phyloP scores from a whole-genome alignment of 1,284 basidiomycete genomes.

The Sporisorium exsertum region DNA sequence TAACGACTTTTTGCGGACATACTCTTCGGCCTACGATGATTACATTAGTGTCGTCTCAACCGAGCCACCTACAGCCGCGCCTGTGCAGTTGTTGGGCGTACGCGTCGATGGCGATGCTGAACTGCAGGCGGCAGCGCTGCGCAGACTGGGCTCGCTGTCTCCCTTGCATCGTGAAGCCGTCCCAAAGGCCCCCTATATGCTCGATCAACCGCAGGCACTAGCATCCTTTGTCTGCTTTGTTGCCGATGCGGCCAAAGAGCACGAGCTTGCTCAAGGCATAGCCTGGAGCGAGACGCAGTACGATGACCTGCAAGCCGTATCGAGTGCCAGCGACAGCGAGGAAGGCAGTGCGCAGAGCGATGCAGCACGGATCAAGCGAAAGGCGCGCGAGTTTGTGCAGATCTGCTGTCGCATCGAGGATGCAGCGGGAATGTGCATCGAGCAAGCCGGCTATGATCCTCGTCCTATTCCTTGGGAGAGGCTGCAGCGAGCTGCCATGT shows the following conservation, averaged over 20 bases:
- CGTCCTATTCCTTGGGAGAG: slow-evolving; percentile 39
- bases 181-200: slow-evolving; percentile 48
- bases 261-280: background rate
- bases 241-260: slow-evolving; percentile 38
- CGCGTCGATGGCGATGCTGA: slow-evolving; percentile 51
- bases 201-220: slow-evolving; percentile 54
- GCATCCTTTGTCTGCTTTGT: slow-evolving; percentile 54
- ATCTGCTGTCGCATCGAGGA: slow-evolving; percentile 58
- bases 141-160: slow-evolving; percentile 23
- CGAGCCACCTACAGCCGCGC: slow-evolving; percentile 36
- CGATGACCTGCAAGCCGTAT: background rate
- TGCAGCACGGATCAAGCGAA: slow-evolving; percentile 19
- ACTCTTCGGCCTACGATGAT: slow-evolving; percentile 60
- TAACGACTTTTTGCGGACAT: slow-evolving; percentile 49
- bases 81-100: slow-evolving; percentile 24
- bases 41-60: slow-evolving; percentile 61
- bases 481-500: slow-evolving; percentile 13
- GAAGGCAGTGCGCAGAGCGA: too few species aligned
- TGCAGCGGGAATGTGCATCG: slow-evolving; percentile 52
- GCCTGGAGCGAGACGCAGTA: background rate
- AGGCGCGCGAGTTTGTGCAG: slow-evolving; percentile 43
- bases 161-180: slow-evolving; percentile 57
- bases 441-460: slow-evolving; percentile 56
- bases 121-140: slow-evolving; percentile 38
- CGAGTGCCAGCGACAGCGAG: background rate